Evolutionary conservation across 768 basidiomycete species (phyloP), one percentile per base, ranked within the genome.

Genomic region (Rhodotorula paludigena): DNA sequence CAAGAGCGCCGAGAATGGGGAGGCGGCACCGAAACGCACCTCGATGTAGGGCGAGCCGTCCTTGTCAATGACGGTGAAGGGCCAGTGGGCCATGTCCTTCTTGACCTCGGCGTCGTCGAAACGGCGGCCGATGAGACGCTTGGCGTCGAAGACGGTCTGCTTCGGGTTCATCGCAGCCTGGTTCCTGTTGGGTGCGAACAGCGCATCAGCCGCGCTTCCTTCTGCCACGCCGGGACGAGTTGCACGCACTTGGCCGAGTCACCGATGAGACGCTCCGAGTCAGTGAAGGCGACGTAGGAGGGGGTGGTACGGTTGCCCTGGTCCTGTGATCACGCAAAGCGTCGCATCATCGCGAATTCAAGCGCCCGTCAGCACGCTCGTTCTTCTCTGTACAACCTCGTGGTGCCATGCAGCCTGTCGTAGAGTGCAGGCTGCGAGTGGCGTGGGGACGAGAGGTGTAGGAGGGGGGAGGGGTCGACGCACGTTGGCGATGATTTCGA

Each of bases 81-180:
- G 94, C 94, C 93, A 99, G 83, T 97, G 92, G 67, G 82, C 77
- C 85, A 92, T 94, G 77, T 96, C 92, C 91, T 92, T 80, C 88
- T 76, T 87, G 56, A 94, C 91, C 79, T 93, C 91, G 71, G 89
- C 89, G 79, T 94, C 90, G 68, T 97, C 93, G 78, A 87, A 98
- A 76, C 92, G 87, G 74, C 94, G 90, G 77, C 96, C 94, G 77
- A 98, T 98, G 77, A 98, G 86, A 81, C 94, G 93, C 83, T 98
- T 97, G 69, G 94, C 94, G 80, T 98, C 94, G 81, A 98, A 98
- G 79, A 98, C 89, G 74, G 96, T 99, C 85, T 97, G 97, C 77
- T 84, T 84, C 72, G 96, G 96, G 86, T 99, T 99, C 96, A 99
- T 99, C 74, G 96, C 96, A 67, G 90, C 90, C 84, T 98, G 93